Base-by-base conservation (phyloP, 2,329 filamentous ascomycete species). In the Neophaeococcomyces mojaviensis region DNA sequence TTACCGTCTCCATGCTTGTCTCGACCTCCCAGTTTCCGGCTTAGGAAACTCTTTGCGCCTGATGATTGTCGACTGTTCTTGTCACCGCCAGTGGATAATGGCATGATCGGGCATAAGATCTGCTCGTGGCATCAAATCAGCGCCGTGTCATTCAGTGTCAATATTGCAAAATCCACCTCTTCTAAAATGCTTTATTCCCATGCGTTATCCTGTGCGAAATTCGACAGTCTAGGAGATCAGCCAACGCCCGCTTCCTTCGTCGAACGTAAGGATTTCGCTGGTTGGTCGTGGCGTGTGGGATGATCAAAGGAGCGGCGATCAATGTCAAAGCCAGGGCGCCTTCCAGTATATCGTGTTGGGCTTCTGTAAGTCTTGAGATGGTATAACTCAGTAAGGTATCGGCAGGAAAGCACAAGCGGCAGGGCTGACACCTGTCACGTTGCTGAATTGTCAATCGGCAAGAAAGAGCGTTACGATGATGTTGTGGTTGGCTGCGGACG, bases 31-130 rank as follows among this genome's bases (percentile, higher is more conserved):
- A 73, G 62, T 50, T 76, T 85, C 62, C 88, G 80, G 60, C 87
- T 88, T 71, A 96, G 96, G 73, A 96, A 88, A 52, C 84, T 87
- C 64, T 83, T 84, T 63, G 80, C 77, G 62, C 81, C 83, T 61
- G 86, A 88, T 55, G 85, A 88, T 73, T 90, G 85, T 67, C 86
- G 81, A 60, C 83, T 76, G 71, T 89, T 88, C 71, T 86, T 83
- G 71, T 84, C 74, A 62, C 78, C 74, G 59, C 81, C 62, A 72
- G 79, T 79, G 79, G 64, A 65, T 45, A 69, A 61, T 55, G 72
- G 70, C 72, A 75, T 76, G 41, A 37, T 44, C 41, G 41, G 22
- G 33, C 41, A 44, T 44, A 31, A 34, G 22, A 8, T 24, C 19
- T 30, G 16, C 20, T 20, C 15, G n/a, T 28, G 36, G 13, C 41